Evolutionary conservation across 768 basidiomycete species (phyloP), one percentile per base, ranked within the genome.

Genomic region (Trametes cubensis): DNA sequence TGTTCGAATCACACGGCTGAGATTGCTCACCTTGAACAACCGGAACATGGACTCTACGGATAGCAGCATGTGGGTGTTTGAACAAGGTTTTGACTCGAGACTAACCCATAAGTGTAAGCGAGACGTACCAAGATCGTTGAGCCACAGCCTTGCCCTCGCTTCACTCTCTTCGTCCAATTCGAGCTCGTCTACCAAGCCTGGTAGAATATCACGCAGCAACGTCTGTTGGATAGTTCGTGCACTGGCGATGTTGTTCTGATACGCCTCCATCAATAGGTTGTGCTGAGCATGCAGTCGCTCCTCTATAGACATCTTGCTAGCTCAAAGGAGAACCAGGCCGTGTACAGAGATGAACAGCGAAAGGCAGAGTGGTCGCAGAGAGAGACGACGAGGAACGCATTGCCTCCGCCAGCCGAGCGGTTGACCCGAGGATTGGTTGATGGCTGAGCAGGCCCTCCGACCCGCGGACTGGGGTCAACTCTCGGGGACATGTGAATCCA

Each of bases 61-160:
- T 15, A 20, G 34, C 25, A 18, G n/a, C 21, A 57, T 21, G 20
- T 4, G 5, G 44, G 20, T 39, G 39, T 44, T 30, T 42, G 28
- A 55, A 8, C 28, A 30, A 30, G 30, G 15, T n/a, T 34, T 34
- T 34, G 34, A 11, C 34, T 34, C 34, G 2, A 34, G 10, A 10
- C 34, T 34, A 34, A 34, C 6, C 34, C 34, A 34, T 34, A 34
- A 34, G 34, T 34, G 34, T 34, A 34, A 34, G 34, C 34, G 21
- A 28, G 17, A 78, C 84, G 69, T 77, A 90, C 89, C 76, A 48
- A 80, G 82, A 77, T 92, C 89, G 30, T 78, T 74, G 34, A 90
- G 73, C 88, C 87, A 92, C 70, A 83, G 80, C 40, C 72, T 77
- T 26, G 83, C 81, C 82, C 83, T 84, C 63, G 78, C 75, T 60